Evolutionary conservation across 345 rosid species (phyloP).

Genomic region (Camelina neglecta): DNA sequence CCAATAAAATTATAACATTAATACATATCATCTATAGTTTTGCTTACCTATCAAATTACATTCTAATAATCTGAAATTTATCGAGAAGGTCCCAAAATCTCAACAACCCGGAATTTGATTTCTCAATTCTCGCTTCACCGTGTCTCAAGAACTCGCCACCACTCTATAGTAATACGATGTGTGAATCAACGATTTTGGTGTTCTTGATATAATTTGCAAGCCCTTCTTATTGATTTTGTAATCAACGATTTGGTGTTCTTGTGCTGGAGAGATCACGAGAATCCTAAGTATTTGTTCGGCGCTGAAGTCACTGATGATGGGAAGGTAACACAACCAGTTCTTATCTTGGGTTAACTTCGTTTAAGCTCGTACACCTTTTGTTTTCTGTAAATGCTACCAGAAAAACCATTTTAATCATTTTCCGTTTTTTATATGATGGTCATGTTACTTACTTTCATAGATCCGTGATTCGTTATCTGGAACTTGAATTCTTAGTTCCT

Average conservation of each 20-base stretch:
- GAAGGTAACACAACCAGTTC: conserved; percentile 52
- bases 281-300: conserved; percentile 68
- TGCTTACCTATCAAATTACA: too few relatives aligned
- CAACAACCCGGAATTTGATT: too few relatives aligned
- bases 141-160: too few relatives aligned
- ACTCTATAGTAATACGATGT: too few relatives aligned
- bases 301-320: conserved; percentile 81
- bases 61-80: too few relatives aligned
- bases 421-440: background rate
- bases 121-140: too few relatives aligned
- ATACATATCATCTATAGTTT: too few relatives aligned
- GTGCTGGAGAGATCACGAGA: conserved; percentile 87
- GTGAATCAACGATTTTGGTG: too few relatives aligned
- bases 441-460: background rate
- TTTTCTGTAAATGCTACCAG: background rate
- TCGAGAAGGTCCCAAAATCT: too few relatives aligned
- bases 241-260: conserved; percentile 33
- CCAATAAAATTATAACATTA: too few relatives aligned
- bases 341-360: conserved; percentile 4
- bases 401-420: conserved; percentile 8
- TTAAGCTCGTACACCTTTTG: background rate
- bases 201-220: too few relatives aligned
- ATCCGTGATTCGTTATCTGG: conserved; percentile 13
- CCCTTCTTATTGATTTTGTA: too few relatives aligned
- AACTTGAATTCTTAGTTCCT: background rate